phyloP scores from a whole-genome alignment of 1,284 basidiomycete genomes.

The Ustilago nuda region DNA sequence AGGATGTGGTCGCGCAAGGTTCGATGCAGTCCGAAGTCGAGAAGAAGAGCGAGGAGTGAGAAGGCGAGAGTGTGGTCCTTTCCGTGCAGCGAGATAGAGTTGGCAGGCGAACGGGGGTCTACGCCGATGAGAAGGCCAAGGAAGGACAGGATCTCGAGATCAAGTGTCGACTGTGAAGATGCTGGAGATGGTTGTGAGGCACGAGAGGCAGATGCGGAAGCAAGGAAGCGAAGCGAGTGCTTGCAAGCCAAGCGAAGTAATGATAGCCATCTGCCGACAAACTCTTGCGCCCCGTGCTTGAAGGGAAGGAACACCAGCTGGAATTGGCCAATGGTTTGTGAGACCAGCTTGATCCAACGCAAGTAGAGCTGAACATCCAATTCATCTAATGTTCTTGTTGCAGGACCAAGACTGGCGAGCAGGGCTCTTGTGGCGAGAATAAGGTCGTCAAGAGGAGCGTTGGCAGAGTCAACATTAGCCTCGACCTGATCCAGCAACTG shows the following conservation, averaged over 20 bases:
- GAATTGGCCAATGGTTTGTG: constrained; percentile 10
- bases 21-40: constrained; percentile 35
- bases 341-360: constrained; percentile 33
- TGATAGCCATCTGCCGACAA: constrained; percentile 14
- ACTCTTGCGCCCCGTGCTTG: neutral
- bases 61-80: constrained; percentile 15
- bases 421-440: constrained; percentile 22
- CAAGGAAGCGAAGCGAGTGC: constrained; percentile 34
- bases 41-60: constrained; percentile 31
- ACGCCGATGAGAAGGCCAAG: constrained; percentile 32
- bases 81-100: constrained; percentile 6
- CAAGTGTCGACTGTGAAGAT: constrained; percentile 1
- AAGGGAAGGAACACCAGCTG: constrained; percentile 39
- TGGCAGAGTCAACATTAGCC: neutral
- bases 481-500: constrained; percentile 20
- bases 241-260: constrained; percentile 36
- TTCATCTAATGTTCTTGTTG: constrained; percentile 11
- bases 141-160: constrained; percentile 31
- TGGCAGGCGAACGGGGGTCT: constrained; percentile 20
- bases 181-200: neutral
- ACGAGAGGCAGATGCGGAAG: constrained; percentile 11
- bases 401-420: constrained; percentile 35
- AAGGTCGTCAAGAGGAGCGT: constrained; percentile 7
- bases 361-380: constrained; percentile 17
- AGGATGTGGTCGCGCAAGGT: constrained; percentile 40